phyloP scores from a whole-genome alignment of 2,329 filamentous ascomycete genomes.

The Aspergillus novoparasiticus region DNA sequence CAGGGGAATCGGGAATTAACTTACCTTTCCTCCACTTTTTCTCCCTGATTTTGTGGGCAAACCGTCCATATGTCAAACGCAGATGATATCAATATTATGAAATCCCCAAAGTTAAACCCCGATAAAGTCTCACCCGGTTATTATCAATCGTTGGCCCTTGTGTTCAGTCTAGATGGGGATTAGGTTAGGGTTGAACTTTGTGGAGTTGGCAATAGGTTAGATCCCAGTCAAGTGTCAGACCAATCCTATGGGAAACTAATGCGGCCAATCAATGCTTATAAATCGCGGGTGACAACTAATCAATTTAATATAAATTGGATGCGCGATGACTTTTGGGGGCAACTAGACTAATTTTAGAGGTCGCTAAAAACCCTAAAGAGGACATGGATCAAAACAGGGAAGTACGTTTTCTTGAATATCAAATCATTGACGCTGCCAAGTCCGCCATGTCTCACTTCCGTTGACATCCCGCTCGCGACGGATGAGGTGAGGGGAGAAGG shows the following conservation, averaged over 20 bases:
- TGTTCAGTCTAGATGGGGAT: not conserved
- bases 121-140: not conserved
- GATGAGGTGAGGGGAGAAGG: not conserved
- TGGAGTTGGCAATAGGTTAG: not conserved
- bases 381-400: not conserved
- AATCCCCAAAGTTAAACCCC: not conserved
- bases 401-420: not conserved
- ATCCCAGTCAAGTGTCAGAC: not conserved
- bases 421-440: conserved; percentile 1
- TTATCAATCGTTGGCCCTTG: not conserved
- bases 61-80: not conserved
- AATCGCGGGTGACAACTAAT: not conserved
- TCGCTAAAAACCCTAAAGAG: not conserved
- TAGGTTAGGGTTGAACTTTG: not conserved
- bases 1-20: not conserved
- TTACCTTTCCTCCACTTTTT: not conserved
- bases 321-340: no score
- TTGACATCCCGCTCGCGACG: not conserved
- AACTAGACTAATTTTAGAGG: not conserved
- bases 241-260: not conserved
- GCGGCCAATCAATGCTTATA: not conserved
- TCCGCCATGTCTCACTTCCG: conserved; percentile 1
- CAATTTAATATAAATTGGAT: not conserved
- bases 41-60: no score
- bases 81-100: not conserved